These are phyloP conservation scores for Juncus inflexus DNA, from an alignment of 176 grass and related monocot genomes.

Conservation along the genomic window DNA sequence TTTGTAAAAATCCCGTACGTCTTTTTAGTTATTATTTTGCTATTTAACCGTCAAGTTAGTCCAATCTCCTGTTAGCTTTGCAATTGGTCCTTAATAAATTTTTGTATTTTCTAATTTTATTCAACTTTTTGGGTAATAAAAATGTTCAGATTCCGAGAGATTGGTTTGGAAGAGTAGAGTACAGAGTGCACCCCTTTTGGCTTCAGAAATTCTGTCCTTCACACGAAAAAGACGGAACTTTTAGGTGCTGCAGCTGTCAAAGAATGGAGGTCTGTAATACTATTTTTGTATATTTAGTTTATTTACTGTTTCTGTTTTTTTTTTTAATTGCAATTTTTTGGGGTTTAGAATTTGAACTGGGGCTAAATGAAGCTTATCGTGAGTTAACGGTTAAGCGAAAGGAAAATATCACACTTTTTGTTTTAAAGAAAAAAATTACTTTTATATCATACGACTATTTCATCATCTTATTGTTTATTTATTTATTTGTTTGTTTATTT, in stretches of 20 bases:
- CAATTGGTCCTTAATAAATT: not conserved
- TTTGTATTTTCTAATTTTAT: slow-evolving; percentile 20
- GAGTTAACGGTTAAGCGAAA: no score
- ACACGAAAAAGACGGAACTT: slow-evolving; percentile 70
- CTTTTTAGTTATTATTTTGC: slow-evolving; percentile 27
- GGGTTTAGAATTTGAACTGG: no score
- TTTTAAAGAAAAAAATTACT: no score
- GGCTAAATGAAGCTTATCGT: no score
- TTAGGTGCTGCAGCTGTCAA: slow-evolving; percentile 80
- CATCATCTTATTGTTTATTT: no score
- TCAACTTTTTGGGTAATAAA: slow-evolving; percentile 9
- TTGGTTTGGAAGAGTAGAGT: slow-evolving; percentile 56
- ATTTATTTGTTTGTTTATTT: no score
- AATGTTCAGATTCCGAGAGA: slow-evolving; percentile 52
- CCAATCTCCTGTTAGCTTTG: no score
- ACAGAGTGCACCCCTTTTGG: slow-evolving; percentile 75
- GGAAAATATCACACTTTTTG: no score
- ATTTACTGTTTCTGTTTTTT: no score
- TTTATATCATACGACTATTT: no score
- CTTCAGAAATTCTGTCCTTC: slow-evolving; percentile 72
- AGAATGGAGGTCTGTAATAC: slow-evolving; percentile 62
- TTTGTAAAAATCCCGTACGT: slow-evolving; percentile 78
- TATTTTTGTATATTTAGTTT: no score
- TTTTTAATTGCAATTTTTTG: no score
- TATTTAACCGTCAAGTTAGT: slow-evolving; percentile 8